A percentile compares a stretch with the other conserved stretches of the same genome.
Evolutionary conservation across 208 protist species (phyloP).

Genomic region (Trypanosoma boissoni): DNA sequence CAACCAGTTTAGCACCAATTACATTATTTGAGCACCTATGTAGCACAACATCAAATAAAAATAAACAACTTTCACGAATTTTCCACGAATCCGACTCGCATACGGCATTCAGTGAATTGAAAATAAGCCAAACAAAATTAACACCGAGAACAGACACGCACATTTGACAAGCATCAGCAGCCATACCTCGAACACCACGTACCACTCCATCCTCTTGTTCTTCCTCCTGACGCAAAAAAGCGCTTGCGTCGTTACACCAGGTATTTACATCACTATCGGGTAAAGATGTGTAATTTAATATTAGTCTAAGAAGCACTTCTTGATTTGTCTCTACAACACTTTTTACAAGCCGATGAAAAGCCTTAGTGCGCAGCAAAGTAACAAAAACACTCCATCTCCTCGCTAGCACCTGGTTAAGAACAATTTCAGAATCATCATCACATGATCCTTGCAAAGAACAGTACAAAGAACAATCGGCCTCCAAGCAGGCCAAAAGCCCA

Average conservation of each 20-base stretch:
- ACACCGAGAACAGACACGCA: slow-evolving; percentile 33
- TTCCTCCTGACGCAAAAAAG: slow-evolving; percentile 52
- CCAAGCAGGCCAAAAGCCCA: slow-evolving; percentile 26
- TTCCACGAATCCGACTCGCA: slow-evolving; percentile 12
- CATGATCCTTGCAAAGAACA: slow-evolving; percentile 5
- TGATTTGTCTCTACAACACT: slow-evolving; percentile 2
- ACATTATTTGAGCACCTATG: slow-evolving; percentile 23
- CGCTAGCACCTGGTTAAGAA: slow-evolving; percentile 13
- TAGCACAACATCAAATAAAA: slow-evolving; percentile 45
- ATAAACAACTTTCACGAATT: slow-evolving; percentile 47
- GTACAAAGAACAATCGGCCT: slow-evolving; percentile 29
- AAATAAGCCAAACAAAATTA: slow-evolving; percentile 30
- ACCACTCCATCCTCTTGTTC: slow-evolving; percentile 48
- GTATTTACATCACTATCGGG: slow-evolving; percentile 18
- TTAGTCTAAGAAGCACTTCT: slow-evolving; percentile 28
- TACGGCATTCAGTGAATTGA: neutral
- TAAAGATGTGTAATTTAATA: slow-evolving; percentile 35
- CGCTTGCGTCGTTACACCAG: slow-evolving; percentile 36
- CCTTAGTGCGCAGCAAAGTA: slow-evolving; percentile 7
- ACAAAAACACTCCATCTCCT: slow-evolving; percentile 18
- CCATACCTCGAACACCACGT: slow-evolving; percentile 41
- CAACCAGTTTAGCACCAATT: slow-evolving; percentile 29
- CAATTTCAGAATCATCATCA: slow-evolving; percentile 9
- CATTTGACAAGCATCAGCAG: slow-evolving; percentile 28
- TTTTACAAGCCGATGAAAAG: neutral